A percentile compares a stretch with the other conserved stretches of the same genome.
phyloP scores from a whole-genome alignment of 2,329 filamentous ascomycete genomes.

The Aspergillus neotritici region DNA sequence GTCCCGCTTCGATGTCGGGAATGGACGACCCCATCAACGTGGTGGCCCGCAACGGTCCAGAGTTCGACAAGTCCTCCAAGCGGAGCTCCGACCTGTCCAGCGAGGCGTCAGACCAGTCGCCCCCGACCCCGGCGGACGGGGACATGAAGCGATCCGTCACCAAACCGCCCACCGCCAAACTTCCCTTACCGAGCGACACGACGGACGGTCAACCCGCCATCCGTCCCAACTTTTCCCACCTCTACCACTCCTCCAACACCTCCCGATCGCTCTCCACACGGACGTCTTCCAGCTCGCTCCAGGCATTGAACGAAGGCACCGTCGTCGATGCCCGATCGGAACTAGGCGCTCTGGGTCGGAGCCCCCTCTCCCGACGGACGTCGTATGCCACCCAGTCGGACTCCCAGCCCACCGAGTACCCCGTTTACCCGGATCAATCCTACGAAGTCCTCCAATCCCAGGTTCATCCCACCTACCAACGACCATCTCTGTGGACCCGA shows the following conservation, averaged over 20 bases:
- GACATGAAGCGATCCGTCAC: conserved; percentile 18
- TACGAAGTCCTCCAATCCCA: conserved; percentile 44
- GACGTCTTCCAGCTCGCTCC: conserved; percentile 40
- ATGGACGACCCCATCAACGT: conserved; percentile 26
- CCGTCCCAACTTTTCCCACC: conserved; percentile 29
- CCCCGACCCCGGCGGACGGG: conserved; percentile 16
- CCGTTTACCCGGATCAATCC: conserved; percentile 46
- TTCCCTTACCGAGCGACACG: conserved; percentile 20
- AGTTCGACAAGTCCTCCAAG: conserved; percentile 16
- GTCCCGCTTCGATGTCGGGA: conserved; percentile 24
- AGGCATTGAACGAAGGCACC: conserved; percentile 35
- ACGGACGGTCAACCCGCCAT: conserved; percentile 27
- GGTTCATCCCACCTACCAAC: conserved; percentile 36
- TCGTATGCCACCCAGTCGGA: conserved; percentile 26
- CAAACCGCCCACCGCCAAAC: conserved; percentile 23
- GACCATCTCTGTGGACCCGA: conserved; percentile 36
- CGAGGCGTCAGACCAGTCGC: conserved; percentile 17
- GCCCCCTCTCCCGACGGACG: conserved; percentile 20
- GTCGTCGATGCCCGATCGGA: conserved; percentile 35
- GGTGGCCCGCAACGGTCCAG: conserved; percentile 21
- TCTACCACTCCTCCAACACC: conserved; percentile 32
- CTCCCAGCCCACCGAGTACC: conserved; percentile 29
- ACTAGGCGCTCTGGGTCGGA: conserved; percentile 18
- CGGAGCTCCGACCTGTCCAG: conserved; percentile 16
- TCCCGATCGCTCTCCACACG: conserved; percentile 34